phyloP scores from a whole-genome alignment of 352 stramenopile genomes.

The Phytophthora megakarya region DNA sequence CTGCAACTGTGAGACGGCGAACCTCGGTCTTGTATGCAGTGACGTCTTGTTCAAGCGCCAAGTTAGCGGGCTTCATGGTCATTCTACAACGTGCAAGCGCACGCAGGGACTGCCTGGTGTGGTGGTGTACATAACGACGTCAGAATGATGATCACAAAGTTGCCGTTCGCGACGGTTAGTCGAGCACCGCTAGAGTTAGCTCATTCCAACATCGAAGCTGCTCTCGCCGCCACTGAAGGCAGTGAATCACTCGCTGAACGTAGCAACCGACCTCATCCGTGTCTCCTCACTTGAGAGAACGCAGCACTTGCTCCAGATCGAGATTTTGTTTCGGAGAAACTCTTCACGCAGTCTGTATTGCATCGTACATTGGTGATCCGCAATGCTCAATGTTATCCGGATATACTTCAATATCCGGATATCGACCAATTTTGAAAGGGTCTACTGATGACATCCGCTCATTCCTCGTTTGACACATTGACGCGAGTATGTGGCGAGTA shows the following conservation, averaged over 20 bases:
- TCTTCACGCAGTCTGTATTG: background rate
- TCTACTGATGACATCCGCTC: background rate
- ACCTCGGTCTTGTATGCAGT: no score
- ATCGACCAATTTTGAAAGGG: slow-evolving; percentile 15
- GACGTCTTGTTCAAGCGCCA: no score
- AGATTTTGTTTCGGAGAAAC: background rate
- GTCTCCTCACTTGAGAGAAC: background rate
- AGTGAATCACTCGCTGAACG: background rate
- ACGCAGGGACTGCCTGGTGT: slow-evolving; percentile 2
- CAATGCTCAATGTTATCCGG: slow-evolving; percentile 7
- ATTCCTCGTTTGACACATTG: slow-evolving; percentile 20
- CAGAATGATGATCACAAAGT: slow-evolving; percentile 25
- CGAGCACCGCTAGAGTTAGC: background rate
- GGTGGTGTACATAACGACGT: slow-evolving; percentile 4
- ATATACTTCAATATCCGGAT: background rate
- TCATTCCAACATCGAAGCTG: slow-evolving; percentile 1
- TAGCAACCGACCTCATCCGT: background rate
- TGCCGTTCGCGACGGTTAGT: slow-evolving; percentile 18
- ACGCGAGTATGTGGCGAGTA: slow-evolving; percentile 29
- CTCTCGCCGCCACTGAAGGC: background rate
- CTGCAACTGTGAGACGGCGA: background rate
- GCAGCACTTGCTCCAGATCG: background rate
- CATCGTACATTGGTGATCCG: background rate
- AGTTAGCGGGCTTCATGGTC: no score
- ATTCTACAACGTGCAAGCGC: slow-evolving; percentile 26